Base-by-base conservation (phyloP, 2,329 filamentous ascomycete species). In the Beauveria sp. region DNA sequence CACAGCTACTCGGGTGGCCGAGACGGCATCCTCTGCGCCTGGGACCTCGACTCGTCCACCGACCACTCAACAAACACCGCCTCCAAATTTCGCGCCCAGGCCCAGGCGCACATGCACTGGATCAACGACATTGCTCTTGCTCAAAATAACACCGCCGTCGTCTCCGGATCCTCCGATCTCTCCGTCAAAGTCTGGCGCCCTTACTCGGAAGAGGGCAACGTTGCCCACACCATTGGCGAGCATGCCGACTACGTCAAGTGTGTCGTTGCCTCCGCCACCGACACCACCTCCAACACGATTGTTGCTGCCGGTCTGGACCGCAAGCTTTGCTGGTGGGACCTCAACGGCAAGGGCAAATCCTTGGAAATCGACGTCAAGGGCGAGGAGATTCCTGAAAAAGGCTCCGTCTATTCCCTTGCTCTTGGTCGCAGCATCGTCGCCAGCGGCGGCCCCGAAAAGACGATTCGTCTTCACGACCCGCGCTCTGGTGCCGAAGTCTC, bases 181-280 rank as follows among this genome's bases (percentile, higher is more conserved):
- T 92, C 91, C 9, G 92, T 97, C 71, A 94, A 96, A 74, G 77
- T 96, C 68, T 97, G 92, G 94, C 85, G 92, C 61, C 93, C 93
- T 7, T 79, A 86, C 64, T 82, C 83, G 12, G 70, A 77, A 26
- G 84, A 84, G 52, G 78, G 84, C 61, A 83, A 85, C 63, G 63
- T 70, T 40, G 70, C 74, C 26, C 80, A 87, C 55, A 91, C 90
- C 47, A 93, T 99, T 70, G 94, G 94, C 65, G 86, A 93, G 69
- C 94, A 99, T 74, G 88, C 87, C 69, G 94, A 99, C 79, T 99
- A 97, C 71, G 92, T 96, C 71, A 99, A 97, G 76, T 92, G 91
- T 67, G 83, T 99, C 43, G 91, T 92, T 20, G 89, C 90, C 8
- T 91, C 93, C 9, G 70, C 78, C 67, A 69, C 71, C 48, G 80